Evolutionary conservation across 2,329 filamentous ascomycete species (phyloP).

Genomic region (Sporothrix pseudoabietina): DNA sequence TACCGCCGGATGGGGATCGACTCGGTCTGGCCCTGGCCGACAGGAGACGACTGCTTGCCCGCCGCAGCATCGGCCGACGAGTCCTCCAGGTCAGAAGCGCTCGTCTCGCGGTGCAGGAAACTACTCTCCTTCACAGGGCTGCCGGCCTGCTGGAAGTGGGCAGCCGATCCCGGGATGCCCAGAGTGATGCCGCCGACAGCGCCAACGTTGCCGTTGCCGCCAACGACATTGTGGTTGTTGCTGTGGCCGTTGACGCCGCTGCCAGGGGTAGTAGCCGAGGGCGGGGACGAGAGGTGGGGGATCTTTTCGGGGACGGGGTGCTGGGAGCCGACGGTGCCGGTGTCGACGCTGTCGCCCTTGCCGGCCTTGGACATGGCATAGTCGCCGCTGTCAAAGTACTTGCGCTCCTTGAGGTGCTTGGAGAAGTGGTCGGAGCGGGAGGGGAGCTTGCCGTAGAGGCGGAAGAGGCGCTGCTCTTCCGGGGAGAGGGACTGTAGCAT

Average conservation of each 20-base stretch:
- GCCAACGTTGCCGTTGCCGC: constrained; percentile 38
- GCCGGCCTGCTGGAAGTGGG: constrained; percentile 59
- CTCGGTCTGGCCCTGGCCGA: constrained; percentile 41
- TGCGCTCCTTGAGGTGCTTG: constrained; percentile 99
- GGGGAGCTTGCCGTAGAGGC: constrained; percentile 95
- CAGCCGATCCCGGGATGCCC: constrained; percentile 46
- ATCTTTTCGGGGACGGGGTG: constrained; percentile 96
- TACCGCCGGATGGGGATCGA: constrained; percentile 67
- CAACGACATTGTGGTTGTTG: constrained; percentile 23
- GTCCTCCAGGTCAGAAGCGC: constrained; percentile 56
- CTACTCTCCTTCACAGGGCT: constrained; percentile 91
- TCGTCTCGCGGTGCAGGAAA: constrained; percentile 81
- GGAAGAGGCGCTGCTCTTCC: constrained; percentile 95
- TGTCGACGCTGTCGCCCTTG: constrained; percentile 91
- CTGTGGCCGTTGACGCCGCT: constrained; percentile 36
- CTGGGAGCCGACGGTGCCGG: constrained; percentile 89
- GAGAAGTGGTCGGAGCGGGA: constrained; percentile 94
- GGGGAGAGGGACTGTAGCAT: constrained; percentile 78
- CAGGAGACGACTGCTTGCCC: constrained; percentile 29
- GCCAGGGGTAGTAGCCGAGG: constrained; percentile 42
- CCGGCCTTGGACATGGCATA: constrained; percentile 97
- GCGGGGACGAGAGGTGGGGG: constrained; percentile 77
- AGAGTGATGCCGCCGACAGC: constrained; percentile 43
- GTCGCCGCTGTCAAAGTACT: constrained; percentile 96
- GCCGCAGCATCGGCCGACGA: constrained; percentile 35